Percentiles rank a stretch among this genome's conserved stretches.
Evolutionary conservation across 768 basidiomycete species (phyloP).

Genomic region (Exsudoporus frostii): DNA sequence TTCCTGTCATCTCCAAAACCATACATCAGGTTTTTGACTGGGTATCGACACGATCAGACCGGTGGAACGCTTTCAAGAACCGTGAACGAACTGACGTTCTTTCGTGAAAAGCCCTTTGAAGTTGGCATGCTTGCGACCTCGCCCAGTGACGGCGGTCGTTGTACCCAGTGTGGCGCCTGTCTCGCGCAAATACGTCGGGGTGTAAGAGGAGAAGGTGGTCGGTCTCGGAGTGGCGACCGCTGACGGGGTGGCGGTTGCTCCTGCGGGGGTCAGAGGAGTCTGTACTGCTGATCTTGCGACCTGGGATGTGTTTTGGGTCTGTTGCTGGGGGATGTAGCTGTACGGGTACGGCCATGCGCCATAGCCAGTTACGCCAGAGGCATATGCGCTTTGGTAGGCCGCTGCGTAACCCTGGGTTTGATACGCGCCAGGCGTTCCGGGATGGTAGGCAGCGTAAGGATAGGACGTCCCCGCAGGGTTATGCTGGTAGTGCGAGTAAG

Average conservation of each 20-base stretch:
- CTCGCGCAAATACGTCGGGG: constrained; percentile 51
- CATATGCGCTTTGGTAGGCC: constrained; percentile 45
- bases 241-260: constrained; percentile 32
- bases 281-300: constrained; percentile 29
- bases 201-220: constrained; percentile 56
- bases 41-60: constrained; percentile 12
- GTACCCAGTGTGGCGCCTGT: constrained; percentile 35
- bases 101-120: constrained; percentile 75
- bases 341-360: constrained; percentile 70
- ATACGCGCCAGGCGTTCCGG: constrained; percentile 45
- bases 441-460: constrained; percentile 62
- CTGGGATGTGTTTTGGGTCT: constrained; percentile 22
- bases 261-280: constrained; percentile 21
- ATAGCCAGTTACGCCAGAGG: constrained; percentile 66
- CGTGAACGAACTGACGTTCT: constrained; percentile 55
- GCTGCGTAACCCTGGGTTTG: constrained; percentile 49
- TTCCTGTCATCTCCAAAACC: constrained; percentile 92
- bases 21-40: constrained; percentile 86
- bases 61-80: not conserved
- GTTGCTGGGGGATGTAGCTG: constrained; percentile 50
- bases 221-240: constrained; percentile 34
- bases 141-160: constrained; percentile 39
- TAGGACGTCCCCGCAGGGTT: constrained; percentile 52
- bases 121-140: constrained; percentile 64
- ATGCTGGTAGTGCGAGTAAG: constrained; percentile 37